Conservation (phyloP, 805 yeast genomes). For the Pichia sporocuriosa region DNA sequence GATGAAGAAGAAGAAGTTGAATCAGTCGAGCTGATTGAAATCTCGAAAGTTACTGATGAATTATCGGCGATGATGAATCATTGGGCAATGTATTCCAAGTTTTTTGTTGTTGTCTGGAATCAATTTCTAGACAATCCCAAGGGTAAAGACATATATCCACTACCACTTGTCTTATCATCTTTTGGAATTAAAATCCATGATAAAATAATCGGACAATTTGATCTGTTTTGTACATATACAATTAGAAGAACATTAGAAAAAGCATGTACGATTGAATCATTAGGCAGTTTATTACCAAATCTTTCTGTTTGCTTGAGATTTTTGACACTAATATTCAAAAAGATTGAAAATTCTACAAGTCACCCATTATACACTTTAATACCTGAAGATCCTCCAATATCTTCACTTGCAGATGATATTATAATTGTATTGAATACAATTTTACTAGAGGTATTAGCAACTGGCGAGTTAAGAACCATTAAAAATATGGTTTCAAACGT, state of each 20-base stretch:
- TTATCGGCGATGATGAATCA: conserved; percentile 70
- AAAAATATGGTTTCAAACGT: conserved; percentile 48
- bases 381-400: conserved; percentile 59
- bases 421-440: conserved; percentile 66
- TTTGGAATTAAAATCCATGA: conserved; percentile 49
- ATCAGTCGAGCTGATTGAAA: conserved; percentile 48
- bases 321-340: conserved; percentile 19
- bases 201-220: conserved; percentile 56
- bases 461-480: conserved; percentile 58
- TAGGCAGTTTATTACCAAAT: conserved; percentile 48
- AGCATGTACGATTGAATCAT: conserved; percentile 71
- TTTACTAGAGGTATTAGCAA: conserved; percentile 56
- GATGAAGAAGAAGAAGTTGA: conserved; percentile 20
- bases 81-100: conserved; percentile 77
- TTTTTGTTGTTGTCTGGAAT: conserved; percentile 63
- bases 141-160: conserved; percentile 34
- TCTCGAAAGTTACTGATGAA: conserved; percentile 65
- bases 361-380: conserved; percentile 22
- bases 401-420: conserved; percentile 84
- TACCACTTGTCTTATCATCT: conserved; percentile 45
- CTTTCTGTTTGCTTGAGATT: conserved; percentile 26
- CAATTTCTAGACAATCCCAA: conserved; percentile 19
- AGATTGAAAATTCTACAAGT: conserved; percentile 13
- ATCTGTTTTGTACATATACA: conserved; percentile 55
- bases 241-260: conserved; percentile 74